Base-by-base conservation (phyloP, 2,329 filamentous ascomycete species). In the Tolypocladium cylindrosporum region DNA sequence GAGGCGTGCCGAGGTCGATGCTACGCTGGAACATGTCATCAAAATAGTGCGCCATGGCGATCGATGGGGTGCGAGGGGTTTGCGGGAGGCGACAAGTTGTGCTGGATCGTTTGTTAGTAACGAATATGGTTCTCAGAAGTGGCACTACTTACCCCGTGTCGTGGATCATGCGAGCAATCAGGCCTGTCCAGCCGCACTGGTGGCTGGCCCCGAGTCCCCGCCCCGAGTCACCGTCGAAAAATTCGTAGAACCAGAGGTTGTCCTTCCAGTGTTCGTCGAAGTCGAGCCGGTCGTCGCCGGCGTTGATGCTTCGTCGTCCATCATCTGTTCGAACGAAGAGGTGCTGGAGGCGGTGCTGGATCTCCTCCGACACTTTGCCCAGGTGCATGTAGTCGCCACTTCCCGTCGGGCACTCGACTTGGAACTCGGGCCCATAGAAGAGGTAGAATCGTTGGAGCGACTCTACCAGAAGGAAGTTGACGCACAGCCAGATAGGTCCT, bases 161-260 rank as follows among this genome's bases (percentile, higher is more conserved):
- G 66, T 97, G 93, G 60, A 97, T 97, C 84, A 97, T 89, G 74
- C 95, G 92, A 34, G 93, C 93, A 71, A 97, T 91, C 64, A 97
- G 74, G 31, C 93, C 93, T 42, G 93, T 97, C 93, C 94, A 97
- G 55, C 93, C 93, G 69, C 91, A 96, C 73, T 97, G 94, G 73
- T 97, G 94, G 54, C 87, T 93, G 42, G 93, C 91, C 58, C 93
- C 93, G 1, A 97, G 81, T 19, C 94, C 93, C 64, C 91, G 88
- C 16, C 93, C 93, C 55, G 80, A 87, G 70, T 97, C 92, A 43
- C 91, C 93, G 69, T 97, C 93, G 69, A 97, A 97, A 79, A 95
- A 97, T 72, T 97, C 93, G 70, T 96, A 89, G 80, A 96, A 97
- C 90, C 91, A 97, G 66, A 97, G 79, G 54, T 72, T 68, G 56